Evolutionary conservation across 371 early-diverging fungal species (phyloP).

Genomic region (Massospora cicadina): DNA sequence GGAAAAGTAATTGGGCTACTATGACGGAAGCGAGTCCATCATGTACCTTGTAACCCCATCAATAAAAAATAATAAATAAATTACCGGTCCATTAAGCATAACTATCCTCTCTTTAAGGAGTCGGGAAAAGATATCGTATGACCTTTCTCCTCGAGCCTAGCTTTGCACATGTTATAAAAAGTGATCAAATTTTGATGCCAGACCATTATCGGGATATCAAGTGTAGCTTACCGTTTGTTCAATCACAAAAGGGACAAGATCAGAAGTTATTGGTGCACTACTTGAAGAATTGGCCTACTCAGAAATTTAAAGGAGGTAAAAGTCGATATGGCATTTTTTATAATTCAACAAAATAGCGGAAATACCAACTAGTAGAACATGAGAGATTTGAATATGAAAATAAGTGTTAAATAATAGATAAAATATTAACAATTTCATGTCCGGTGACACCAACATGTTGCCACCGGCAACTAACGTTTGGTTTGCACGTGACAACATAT

Average conservation of each 20-base stretch:
- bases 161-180: neutral
- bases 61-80: neutral
- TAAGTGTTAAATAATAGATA: too few relatives aligned
- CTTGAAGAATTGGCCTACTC: neutral
- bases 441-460: too few relatives aligned
- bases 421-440: too few relatives aligned
- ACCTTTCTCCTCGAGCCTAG: constrained; percentile 56
- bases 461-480: too few relatives aligned
- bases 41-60: constrained; percentile 34
- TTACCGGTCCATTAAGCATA: constrained; percentile 75
- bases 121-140: constrained; percentile 92
- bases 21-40: constrained; percentile 67
- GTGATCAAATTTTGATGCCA: constrained; percentile 6
- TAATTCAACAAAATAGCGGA: too few relatives aligned
- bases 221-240: constrained; percentile 58
- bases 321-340: too few relatives aligned
- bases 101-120: constrained; percentile 91
- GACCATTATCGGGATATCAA: too few relatives aligned
- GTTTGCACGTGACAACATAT: too few relatives aligned
- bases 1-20: constrained; percentile 86
- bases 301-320: too few relatives aligned
- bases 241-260: constrained; percentile 42
- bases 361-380: too few relatives aligned
- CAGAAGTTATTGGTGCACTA: neutral
- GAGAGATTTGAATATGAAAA: too few relatives aligned